Base-by-base conservation (phyloP, 257 asterid species). In the Nicotiana attenuata region DNA sequence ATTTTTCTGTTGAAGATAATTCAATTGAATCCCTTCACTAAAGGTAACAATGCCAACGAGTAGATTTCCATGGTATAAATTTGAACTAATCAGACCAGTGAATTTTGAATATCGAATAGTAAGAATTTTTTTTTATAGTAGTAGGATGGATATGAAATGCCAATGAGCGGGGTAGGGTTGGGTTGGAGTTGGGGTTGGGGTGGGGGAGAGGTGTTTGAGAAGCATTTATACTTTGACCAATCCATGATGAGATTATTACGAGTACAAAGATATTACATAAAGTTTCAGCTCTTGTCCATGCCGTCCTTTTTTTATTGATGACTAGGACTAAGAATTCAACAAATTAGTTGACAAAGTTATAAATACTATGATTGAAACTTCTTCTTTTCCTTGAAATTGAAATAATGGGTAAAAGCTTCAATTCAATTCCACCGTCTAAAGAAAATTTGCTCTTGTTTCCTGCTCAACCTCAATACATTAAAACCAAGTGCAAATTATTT, bases 391-490 rank as follows among this genome's bases (percentile, higher is more conserved):
- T 80, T 61, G 76, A 66, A 65, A 80, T 80, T 63, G 50, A 14
- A 31, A 61, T 80, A 47, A 65, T 80, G 76, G 61, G 41, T 73
- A 78, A 52, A 65, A 80, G 78, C 83, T 80, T 80, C 35, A 52
- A 80, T 80, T 80, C 29, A 80, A 80, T 77, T 80, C 83, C 78
- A 80, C 33, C 66, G 29, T 80, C 16, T 35, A 80, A 80, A 65
- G 60, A 78, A 61, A 33, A 60, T 33, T 78, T 78, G 59, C 22
- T 35, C 26, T 47, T 78, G 2, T 78, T 64, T 78, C 41, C 41
- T 20, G 24, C 82, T 78, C 53, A 22, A 73, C 26, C 79, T 13
- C 63, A 64, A 22, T 20, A 3, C 8, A 47, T 73, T 50, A 73
- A 41, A 73, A 15, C 3, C 79, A 73, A 50, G 79, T 73, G 24